Percentiles rank a stretch among this genome's conserved stretches.
Conservation (phyloP, 805 yeast species). For the Candida lessepsii region DNA sequence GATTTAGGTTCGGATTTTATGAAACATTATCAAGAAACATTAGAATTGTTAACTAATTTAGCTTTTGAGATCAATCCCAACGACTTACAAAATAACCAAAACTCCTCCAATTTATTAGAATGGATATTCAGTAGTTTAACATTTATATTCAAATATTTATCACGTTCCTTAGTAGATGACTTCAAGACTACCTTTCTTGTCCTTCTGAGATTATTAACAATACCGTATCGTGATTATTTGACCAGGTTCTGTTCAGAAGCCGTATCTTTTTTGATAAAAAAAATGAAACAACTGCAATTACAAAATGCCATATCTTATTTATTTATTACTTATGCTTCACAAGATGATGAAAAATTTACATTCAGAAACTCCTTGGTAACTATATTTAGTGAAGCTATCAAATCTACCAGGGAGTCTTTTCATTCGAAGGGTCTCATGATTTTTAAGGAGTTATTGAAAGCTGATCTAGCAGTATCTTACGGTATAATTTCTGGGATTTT, state of each 20-base stretch:
- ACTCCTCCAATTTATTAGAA: slow-evolving; percentile 67
- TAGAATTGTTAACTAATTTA: slow-evolving; percentile 50
- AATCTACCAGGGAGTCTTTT: slow-evolving; percentile 65
- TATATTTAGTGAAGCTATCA: slow-evolving; percentile 71
- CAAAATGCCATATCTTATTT: slow-evolving; percentile 44
- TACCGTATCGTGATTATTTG: slow-evolving; percentile 58
- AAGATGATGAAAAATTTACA: slow-evolving; percentile 38
- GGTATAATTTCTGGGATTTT: slow-evolving; percentile 56
- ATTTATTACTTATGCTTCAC: slow-evolving; percentile 31
- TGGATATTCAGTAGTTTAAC: slow-evolving; percentile 84
- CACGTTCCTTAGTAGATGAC: slow-evolving; percentile 58
- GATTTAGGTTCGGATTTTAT: slow-evolving; percentile 92
- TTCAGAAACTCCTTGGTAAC: slow-evolving; percentile 59
- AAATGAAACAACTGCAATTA: slow-evolving; percentile 52
- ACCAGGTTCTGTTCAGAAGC: slow-evolving; percentile 90
- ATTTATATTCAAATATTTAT: slow-evolving; percentile 82
- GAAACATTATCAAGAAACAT: slow-evolving; percentile 57
- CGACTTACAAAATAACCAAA: slow-evolving; percentile 51
- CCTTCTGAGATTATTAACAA: slow-evolving; percentile 61
- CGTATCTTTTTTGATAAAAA: slow-evolving; percentile 75
- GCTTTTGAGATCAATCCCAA: slow-evolving; percentile 38
- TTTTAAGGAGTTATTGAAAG: slow-evolving; percentile 43
- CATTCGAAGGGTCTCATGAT: slow-evolving; percentile 69
- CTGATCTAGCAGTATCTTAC: slow-evolving; percentile 21
- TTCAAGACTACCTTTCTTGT: slow-evolving; percentile 66